These are phyloP conservation scores for Protomyces inouyei DNA, from an alignment of 1,139 yeast genomes.

Conservation along the genomic window DNA sequence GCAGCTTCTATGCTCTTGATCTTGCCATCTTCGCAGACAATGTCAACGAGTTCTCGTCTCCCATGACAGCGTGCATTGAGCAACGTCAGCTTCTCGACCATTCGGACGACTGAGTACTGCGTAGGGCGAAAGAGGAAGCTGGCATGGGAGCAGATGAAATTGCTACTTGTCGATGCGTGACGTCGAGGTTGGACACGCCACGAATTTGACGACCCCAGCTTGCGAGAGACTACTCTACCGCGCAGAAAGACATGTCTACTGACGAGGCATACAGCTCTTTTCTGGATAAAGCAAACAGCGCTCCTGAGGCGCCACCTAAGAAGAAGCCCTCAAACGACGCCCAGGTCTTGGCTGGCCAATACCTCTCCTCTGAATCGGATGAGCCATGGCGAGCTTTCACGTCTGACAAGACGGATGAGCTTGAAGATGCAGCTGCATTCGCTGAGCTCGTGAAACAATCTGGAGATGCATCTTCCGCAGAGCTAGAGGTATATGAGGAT, in stretches of 20 bases:
- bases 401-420: not conserved
- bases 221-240: not conserved
- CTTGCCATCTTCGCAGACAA: not conserved
- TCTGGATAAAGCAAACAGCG: conserved; percentile 9
- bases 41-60: not conserved
- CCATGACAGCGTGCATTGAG: not conserved
- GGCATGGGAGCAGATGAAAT: no score
- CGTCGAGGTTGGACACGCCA: not conserved
- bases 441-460: not conserved
- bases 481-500: not conserved
- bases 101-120: not conserved
- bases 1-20: not conserved
- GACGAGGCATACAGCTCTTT: conserved; percentile 16
- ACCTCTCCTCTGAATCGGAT: conserved; percentile 7
- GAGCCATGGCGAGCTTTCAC: conserved; percentile 16
- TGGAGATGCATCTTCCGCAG: not conserved
- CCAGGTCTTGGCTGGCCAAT: not conserved
- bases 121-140: no score
- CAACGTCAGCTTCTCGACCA: not conserved
- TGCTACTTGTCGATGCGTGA: not conserved
- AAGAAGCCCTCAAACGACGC: not conserved
- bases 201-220: not conserved
- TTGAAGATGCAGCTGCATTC: conserved; percentile 2
- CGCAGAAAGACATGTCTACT: conserved; percentile 1
- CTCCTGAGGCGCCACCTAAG: not conserved